phyloP scores from a whole-genome alignment of 345 rosid genomes.

The Citropsis articulata region DNA sequence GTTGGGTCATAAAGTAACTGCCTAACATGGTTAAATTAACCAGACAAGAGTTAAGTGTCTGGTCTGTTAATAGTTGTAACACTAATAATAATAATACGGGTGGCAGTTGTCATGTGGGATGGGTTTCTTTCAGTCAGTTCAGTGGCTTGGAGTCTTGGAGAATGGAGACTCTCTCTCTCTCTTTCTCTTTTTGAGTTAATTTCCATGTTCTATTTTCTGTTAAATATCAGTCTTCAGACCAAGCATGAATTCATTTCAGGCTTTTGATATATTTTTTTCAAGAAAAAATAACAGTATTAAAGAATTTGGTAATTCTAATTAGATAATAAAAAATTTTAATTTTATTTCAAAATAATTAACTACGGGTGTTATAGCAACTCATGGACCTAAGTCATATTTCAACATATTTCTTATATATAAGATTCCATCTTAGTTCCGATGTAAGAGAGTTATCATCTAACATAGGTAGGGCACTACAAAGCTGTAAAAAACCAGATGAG shows the following conservation, averaged over 20 bases:
- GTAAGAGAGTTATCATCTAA: no score
- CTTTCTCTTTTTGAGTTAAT: background rate
- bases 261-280: no score
- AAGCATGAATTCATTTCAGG: background rate
- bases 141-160: background rate
- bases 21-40: conserved; percentile 23
- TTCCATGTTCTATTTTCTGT: background rate
- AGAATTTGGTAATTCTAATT: no score
- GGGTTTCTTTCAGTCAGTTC: background rate
- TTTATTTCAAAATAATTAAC: no score
- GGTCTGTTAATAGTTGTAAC: background rate
- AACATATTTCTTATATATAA: no score
- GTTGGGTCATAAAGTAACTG: conserved; percentile 25
- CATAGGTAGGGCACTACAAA: no score
- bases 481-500: no score
- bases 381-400: no score
- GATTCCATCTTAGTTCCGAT: no score
- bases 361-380: no score
- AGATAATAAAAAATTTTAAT: no score
- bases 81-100: background rate
- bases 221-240: background rate
- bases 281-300: no score
- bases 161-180: background rate
- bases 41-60: background rate
- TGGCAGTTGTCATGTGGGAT: background rate